Evolutionary conservation across 352 stramenopile genomes (phyloP), one percentile per base, ranked within the genome.

Genomic region (Pythium phragmitis): DNA sequence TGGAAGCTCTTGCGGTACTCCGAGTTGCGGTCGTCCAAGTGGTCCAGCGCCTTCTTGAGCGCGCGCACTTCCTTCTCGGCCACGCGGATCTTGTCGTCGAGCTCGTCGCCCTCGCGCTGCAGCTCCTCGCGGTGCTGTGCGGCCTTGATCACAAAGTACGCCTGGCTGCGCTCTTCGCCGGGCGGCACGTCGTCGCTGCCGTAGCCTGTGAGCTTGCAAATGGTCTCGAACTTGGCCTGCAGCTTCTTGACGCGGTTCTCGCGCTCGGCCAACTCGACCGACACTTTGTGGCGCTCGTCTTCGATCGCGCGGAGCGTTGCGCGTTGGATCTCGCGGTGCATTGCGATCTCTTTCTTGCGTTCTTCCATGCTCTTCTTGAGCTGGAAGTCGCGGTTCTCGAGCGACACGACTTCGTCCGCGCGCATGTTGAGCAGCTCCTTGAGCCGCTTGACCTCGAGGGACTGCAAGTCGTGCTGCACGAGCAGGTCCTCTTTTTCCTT

Each of bases 61-160:
- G 92, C 92, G 14, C 79, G 80, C 23, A 98, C 96, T 67, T 99
- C 96, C 50, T 92, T 91, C 73, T 98, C 94, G 16, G 90, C 88
- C 34, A 92, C 72, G 17, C 89, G 77, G 64, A 99, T 98, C 61
- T 98, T 94, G 60, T 96, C 87, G 63, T 99, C 95, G 9, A 99
- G 82, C 53, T 98, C 87, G 73, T 99, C 95, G 26, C 95, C 96
- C 66, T 98, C 88, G 50, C 92, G 79, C 68, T 99, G 96, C 11
- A 99, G 79, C 72, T 98, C 96, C 67, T 98, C 96, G 34, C 94
- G 87, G 64, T 87, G 88, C 69, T 99, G 95, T 1, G 96, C 96
- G n/a, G 93, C 94, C 60, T 94, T 81, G 69, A 99, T 99, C 11
- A 99, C 82, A 72, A 97, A 98, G 61, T 98, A 98, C 14, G 95